These are phyloP conservation scores for Trichoderma virens DNA, from an alignment of 495 filamentous ascomycete species.

Conservation along the genomic window DNA sequence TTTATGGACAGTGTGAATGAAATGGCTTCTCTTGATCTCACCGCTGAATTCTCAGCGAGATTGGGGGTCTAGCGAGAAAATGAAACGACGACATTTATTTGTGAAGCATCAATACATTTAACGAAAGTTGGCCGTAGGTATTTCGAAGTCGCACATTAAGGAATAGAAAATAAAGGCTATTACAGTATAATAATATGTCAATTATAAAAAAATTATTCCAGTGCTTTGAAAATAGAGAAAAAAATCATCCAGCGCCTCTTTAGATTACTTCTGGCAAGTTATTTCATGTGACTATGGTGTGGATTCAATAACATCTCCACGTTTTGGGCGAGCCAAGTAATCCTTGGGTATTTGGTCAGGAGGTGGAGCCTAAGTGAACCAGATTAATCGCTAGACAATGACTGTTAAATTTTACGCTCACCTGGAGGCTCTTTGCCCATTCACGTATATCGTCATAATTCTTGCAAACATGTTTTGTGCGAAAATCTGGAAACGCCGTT, in stretches of 20 bases:
- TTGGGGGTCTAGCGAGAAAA: no score
- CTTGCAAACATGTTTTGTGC: conserved; percentile 46
- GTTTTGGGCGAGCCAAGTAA: neutral
- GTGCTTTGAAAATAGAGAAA: no score
- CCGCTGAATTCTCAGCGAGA: neutral
- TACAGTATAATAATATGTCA: no score
- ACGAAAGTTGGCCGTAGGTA: no score
- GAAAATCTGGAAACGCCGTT: conserved; percentile 46
- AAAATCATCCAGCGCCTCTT: no score
- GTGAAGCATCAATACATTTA: no score
- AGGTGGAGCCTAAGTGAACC: conserved; percentile 3
- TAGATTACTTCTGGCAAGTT: no score
- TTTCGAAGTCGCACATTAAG: no score
- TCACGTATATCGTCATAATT: conserved; percentile 45
- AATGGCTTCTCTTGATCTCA: neutral
- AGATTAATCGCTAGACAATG: neutral
- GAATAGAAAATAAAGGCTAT: no score
- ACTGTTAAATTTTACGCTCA: neutral
- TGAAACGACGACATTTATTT: no score
- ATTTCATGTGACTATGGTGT: neutral
- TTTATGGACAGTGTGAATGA: neutral
- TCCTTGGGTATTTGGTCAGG: conserved; percentile 1
- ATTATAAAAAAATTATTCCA: no score
- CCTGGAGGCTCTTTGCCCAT: conserved; percentile 44
- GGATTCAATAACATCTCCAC: neutral